These are phyloP conservation scores for Acanthamoeba pearcei DNA, from an alignment of 208 protist genomes.

Conservation along the genomic window DNA sequence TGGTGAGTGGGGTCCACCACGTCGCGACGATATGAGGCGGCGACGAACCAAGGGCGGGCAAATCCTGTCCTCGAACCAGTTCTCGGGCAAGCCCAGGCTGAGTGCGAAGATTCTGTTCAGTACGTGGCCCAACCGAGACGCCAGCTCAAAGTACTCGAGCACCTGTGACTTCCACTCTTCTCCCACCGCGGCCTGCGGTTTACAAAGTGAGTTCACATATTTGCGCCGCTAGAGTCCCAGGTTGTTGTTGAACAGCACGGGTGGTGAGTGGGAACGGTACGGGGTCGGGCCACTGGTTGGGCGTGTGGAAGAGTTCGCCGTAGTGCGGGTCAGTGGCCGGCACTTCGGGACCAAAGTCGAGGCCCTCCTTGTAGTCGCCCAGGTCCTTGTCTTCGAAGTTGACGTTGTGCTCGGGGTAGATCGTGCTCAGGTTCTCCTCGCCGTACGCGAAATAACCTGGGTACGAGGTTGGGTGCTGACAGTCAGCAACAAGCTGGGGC, in stretches of 20 bases:
- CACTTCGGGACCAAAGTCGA: conserved; percentile 1
- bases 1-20: neutral
- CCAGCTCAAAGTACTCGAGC: conserved; percentile 47
- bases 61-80: conserved; percentile 33
- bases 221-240: too few species aligned
- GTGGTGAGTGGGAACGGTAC: neutral
- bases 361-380: conserved; percentile 48
- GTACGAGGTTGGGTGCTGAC: neutral
- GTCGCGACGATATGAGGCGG: neutral
- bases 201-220: too few species aligned
- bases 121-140: neutral
- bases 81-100: conserved; percentile 9
- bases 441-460: conserved; percentile 8
- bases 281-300: conserved; percentile 42
- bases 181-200: neutral
- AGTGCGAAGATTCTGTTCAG: conserved; percentile 32
- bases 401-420: conserved; percentile 37
- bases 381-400: conserved; percentile 22
- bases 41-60: neutral
- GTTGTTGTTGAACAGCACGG: neutral
- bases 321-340: neutral
- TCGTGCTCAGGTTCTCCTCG: conserved; percentile 49
- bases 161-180: neutral
- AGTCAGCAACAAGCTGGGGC: neutral
- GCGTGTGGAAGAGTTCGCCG: conserved; percentile 4